Conservation (phyloP, 495 filamentous ascomycete genomes). For the Penicillium argentinense region DNA sequence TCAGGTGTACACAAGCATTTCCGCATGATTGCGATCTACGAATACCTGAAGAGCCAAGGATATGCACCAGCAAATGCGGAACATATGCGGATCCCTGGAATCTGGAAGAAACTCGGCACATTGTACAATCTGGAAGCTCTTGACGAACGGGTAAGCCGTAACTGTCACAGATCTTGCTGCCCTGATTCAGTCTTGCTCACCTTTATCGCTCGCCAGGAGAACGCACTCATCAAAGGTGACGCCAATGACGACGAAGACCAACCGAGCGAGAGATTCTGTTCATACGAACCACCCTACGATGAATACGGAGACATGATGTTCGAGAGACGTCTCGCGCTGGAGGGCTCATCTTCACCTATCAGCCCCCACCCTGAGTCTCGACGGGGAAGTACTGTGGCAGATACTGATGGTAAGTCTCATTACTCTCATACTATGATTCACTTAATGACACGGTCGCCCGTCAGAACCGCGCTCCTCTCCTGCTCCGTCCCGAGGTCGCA, state of each 20-base stretch:
- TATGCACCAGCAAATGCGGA: conserved; percentile 63
- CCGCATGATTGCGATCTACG: conserved; percentile 85
- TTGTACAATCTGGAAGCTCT: conserved; percentile 87
- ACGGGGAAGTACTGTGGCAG: conserved; percentile 44
- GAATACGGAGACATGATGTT: conserved; percentile 79
- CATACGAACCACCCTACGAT: conserved; percentile 75
- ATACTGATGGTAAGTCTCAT: conserved; percentile 53
- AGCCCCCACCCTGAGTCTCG: conserved; percentile 46
- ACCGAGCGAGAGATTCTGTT: conserved; percentile 54
- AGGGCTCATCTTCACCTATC: conserved; percentile 58
- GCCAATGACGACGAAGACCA: conserved; percentile 60
- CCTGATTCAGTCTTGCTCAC: conserved; percentile 3
- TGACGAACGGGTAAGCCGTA: conserved; percentile 69
- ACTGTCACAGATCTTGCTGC: not conserved
- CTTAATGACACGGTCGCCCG: conserved; percentile 9
- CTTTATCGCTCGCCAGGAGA: conserved; percentile 38
- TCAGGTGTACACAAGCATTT: conserved; percentile 97
- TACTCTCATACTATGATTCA: not conserved
- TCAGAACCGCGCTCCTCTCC: conserved; percentile 52
- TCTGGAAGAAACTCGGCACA: conserved; percentile 82
- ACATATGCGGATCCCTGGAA: conserved; percentile 85
- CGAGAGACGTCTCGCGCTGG: conserved; percentile 59
- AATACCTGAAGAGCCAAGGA: conserved; percentile 83
- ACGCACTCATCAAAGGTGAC: conserved; percentile 53
- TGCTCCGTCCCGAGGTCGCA: conserved; percentile 46